phyloP scores from a whole-genome alignment of 148 eudicot species.

The Cornus kousa region DNA sequence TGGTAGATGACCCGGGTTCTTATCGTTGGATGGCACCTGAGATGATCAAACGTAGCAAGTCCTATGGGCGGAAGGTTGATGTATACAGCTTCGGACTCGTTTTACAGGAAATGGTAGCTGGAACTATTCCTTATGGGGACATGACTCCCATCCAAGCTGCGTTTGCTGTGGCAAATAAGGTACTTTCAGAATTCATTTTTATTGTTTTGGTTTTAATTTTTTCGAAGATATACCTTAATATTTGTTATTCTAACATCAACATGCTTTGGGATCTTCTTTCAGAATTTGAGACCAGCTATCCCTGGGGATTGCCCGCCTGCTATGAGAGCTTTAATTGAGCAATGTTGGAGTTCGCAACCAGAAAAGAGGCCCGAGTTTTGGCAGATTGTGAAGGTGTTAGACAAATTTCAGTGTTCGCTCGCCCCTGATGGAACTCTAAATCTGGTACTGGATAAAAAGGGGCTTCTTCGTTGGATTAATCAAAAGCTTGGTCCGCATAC shows the following conservation, averaged over 20 bases:
- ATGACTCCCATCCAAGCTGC: constrained; percentile 97
- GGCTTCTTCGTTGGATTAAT: too few relatives aligned
- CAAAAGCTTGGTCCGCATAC: constrained; percentile 36
- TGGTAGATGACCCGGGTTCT: constrained; percentile 90
- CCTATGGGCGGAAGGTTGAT: constrained; percentile 80
- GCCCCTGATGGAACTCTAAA: constrained; percentile 60
- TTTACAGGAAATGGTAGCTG: constrained; percentile 82
- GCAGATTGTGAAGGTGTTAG: constrained; percentile 81
- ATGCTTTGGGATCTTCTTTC: constrained; percentile 22
- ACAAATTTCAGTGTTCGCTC: constrained; percentile 62
- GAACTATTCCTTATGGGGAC: constrained; percentile 74
- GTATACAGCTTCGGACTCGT: constrained; percentile 90
- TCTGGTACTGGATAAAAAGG: constrained; percentile 53
- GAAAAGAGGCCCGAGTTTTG: constrained; percentile 93
- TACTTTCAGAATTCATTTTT: constrained; percentile 12
- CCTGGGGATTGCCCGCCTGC: constrained; percentile 67
- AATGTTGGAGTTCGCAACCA: constrained; percentile 80
- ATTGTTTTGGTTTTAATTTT: background rate
- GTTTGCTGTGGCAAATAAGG: constrained; percentile 94
- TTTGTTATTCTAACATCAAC: constrained; percentile 17
- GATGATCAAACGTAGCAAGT: constrained; percentile 56
- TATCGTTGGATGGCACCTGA: constrained; percentile 99
- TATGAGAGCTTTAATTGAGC: constrained; percentile 79
- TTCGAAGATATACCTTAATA: background rate
- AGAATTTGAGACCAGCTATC: constrained; percentile 76